Evolutionary conservation across 2,329 filamentous ascomycete genomes (phyloP), one percentile per base, ranked within the genome.

Genomic region (Fonsecaea monophora): DNA sequence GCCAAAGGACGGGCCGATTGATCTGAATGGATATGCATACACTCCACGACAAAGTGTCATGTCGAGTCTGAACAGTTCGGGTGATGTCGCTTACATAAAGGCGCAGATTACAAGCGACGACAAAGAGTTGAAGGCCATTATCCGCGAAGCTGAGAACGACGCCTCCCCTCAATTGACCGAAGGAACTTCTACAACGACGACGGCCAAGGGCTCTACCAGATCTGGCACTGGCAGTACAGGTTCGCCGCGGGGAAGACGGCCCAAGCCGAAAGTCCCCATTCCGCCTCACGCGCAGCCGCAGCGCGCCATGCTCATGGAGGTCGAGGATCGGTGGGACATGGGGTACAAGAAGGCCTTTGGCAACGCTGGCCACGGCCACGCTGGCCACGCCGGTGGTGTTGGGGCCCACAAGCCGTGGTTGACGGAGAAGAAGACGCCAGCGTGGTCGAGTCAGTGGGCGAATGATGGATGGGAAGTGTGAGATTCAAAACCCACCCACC

Each of bases 41-140:
- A 86, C 78, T 0, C 86, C 89, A 0, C 89, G 94, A 18, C 82
- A 84, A 13, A 89, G 94, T 0, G 90, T 98, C 62, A 96, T 98
- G 92, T 85, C 91, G 62, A 78, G 84, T 0, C 83, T 97, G 1
- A 82, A 86, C 53, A 48, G 59, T 35, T 48, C 54, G 13, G 37
- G 62, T 9, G 83, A 87, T 37, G 74, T 88, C 3, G 79, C 83
- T 8, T 95, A 95, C 75, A 85, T 98, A 59, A 89, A 87, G 73
- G 94, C 95, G 0, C 95, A 99, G 78, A 95, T 97, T 72, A 87
- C 88, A 5, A 86, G 83, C 38, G 84, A 88, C 62, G 91, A 96
- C 50, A 80, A 86, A 34, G 94, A 97, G 75, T 81, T 98, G 1
- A 84, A 84, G 12, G 85, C 90, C 0, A 89, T 97, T 48, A 78